These are phyloP conservation scores for Neohortaea acidophila DNA, from an alignment of 495 filamentous ascomycete species.

Conservation along the genomic window DNA sequence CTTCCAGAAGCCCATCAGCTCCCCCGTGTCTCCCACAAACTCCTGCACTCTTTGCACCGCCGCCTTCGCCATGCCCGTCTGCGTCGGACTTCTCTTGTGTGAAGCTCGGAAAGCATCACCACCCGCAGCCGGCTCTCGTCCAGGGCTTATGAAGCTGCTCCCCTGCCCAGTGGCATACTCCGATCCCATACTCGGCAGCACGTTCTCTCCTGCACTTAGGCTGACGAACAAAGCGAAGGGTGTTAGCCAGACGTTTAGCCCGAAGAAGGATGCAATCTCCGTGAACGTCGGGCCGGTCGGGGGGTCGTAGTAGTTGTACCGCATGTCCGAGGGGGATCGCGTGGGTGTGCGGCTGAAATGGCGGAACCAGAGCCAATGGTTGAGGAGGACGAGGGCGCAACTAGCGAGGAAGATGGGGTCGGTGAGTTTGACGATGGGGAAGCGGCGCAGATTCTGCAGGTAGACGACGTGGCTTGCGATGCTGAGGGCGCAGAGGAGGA, in stretches of 20 bases:
- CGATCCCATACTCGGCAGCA: constrained; percentile 71
- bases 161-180: constrained; percentile 48
- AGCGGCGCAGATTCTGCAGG: constrained; percentile 71
- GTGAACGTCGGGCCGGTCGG: constrained; percentile 60
- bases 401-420: constrained; percentile 80
- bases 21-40: constrained; percentile 56
- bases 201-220: constrained; percentile 82
- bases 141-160: constrained; percentile 27
- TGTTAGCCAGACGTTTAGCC: constrained; percentile 89
- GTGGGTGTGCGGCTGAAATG: constrained; percentile 53
- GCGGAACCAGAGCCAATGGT: constrained; percentile 93
- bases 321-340: not conserved
- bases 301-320: constrained; percentile 12
- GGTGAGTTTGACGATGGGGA: constrained; percentile 74
- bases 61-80: constrained; percentile 68
- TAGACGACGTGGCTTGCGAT: constrained; percentile 77
- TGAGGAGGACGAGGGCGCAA: constrained; percentile 71
- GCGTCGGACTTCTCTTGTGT: constrained; percentile 35
- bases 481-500: constrained; percentile 54
- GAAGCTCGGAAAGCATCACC: constrained; percentile 16
- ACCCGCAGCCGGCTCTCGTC: constrained; percentile 19
- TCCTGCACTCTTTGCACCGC: constrained; percentile 63
- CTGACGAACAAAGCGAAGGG: constrained; percentile 92
- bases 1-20: constrained; percentile 54
- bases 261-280: constrained; percentile 91